These are phyloP conservation scores for Anisodus acutangulus DNA, from an alignment of 257 asterid genomes.

Conservation along the genomic window DNA sequence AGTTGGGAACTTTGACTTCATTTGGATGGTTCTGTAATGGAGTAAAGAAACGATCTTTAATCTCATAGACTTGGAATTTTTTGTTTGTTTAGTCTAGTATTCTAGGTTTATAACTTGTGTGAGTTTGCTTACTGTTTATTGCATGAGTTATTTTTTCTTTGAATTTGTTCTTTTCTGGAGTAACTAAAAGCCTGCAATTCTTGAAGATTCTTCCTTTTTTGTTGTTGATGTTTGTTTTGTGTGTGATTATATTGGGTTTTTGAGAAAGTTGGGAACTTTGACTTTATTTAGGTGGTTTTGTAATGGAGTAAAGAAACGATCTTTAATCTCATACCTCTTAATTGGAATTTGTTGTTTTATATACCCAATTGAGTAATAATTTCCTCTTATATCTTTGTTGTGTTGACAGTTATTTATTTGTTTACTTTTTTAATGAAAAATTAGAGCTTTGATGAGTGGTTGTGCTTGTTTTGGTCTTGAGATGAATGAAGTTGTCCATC, in stretches of 20 bases:
- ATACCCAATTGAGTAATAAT: neutral
- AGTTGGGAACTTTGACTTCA: slow-evolving; percentile 13
- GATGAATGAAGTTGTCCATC: slow-evolving; percentile 22
- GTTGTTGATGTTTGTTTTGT: neutral
- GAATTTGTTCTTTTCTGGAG: neutral
- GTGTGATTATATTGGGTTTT: slow-evolving; percentile 4
- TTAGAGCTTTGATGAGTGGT: slow-evolving; percentile 6
- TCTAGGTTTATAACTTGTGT: neutral
- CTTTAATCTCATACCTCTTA: neutral
- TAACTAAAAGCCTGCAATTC: slow-evolving; percentile 6
- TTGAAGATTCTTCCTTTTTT: neutral
- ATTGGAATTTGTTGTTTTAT: neutral
- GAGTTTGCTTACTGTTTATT: neutral
- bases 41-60: slow-evolving; percentile 7
- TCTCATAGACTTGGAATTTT: neutral
- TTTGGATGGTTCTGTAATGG: neutral
- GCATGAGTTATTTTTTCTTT: neutral
- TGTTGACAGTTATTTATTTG: neutral
- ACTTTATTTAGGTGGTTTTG: neutral
- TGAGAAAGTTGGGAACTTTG: slow-evolving; percentile 12
- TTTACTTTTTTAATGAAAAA: neutral
- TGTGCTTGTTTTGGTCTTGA: neutral
- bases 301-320: slow-evolving; percentile 8
- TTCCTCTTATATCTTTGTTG: neutral
- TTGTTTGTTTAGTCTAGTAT: neutral